Evolutionary conservation across 306 rosid species (phyloP), one percentile per base, ranked within the genome.

Genomic region (Pyrus pyrifolia): DNA sequence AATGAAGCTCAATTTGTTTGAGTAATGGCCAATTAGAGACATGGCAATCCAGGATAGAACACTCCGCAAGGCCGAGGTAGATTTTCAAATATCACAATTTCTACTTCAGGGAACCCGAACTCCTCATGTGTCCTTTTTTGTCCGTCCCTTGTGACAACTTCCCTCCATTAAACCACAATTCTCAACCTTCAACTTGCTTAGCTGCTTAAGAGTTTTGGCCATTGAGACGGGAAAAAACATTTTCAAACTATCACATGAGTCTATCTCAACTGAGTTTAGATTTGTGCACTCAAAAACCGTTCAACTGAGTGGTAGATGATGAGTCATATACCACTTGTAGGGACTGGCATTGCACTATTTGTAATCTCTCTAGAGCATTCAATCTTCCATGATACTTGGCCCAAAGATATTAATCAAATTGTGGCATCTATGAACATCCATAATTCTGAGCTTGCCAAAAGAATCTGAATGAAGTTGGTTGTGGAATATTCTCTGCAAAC

Each of bases 1-100:
- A 0, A 0, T 6, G 40, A 35, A 35, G 0, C 1, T 6, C 6
- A 35, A 6, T 35, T 0, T 0, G 0, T 5, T 5, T 35, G 40
- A 35, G 40, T 35, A 1, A 35, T 35, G 40, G 40, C 40, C 40
- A 35, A 35, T 35, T 35, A 35, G 8, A 40, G 9, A 40, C 40
- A 35, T 35, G 40, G 40, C 40, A 35, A 2, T 0, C 40, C 0
- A 6, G 8, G 40, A 35, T 35, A 35, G 8, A 35, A 35, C n/a
- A 35, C 40, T 35, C 8, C 8, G 8, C n/a, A n/a, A 0, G 6
- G 40, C 6, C 6, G 38, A 5, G 38, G 38, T 4, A 33, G 8
- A 6, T 33, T 0, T 1, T 33, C 38, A 33, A 33, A 33, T 0
- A 1, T 1, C 8, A 33, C 1, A 33, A 0, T 1, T 33, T 7